phyloP scores from a whole-genome alignment of 768 basidiomycete species.

The Auriscalpium microsporum region DNA sequence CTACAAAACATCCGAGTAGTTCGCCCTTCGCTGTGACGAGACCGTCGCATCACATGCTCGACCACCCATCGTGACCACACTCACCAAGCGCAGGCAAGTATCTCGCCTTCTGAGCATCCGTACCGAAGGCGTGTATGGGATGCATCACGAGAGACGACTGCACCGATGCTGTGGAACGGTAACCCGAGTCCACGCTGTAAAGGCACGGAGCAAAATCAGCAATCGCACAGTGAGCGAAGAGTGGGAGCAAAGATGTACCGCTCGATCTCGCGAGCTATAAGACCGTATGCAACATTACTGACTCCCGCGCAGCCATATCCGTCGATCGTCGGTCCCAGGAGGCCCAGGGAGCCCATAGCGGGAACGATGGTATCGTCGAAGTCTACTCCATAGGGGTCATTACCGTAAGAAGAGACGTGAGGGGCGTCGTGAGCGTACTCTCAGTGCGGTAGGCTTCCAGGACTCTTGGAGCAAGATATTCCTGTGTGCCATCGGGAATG shows the following conservation, averaged over 20 bases:
- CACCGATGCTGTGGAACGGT: constrained; percentile 90
- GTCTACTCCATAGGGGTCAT: constrained; percentile 34
- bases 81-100: constrained; percentile 79
- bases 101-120: constrained; percentile 82
- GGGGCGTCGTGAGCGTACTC: constrained; percentile 33
- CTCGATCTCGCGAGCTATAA: constrained; percentile 91
- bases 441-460: constrained; percentile 83
- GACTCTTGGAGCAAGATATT: constrained; percentile 81
- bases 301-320: constrained; percentile 94
- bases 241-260: constrained; percentile 37
- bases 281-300: constrained; percentile 86
- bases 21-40: constrained; percentile 65
- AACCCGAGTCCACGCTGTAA: constrained; percentile 86
- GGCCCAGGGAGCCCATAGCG: constrained; percentile 89
- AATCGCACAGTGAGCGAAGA: not conserved
- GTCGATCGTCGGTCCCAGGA: constrained; percentile 86
- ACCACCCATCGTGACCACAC: constrained; percentile 5
- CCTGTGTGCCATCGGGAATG: constrained; percentile 34
- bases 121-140: constrained; percentile 82
- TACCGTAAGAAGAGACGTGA: not conserved
- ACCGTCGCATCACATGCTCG: not conserved
- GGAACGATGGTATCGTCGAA: constrained; percentile 70
- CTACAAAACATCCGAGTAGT: constrained; percentile 85
- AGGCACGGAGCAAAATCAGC: not conserved
- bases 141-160: constrained; percentile 98